Evolutionary conservation across 352 stramenopile genomes (phyloP).

Genomic region (Pythium oligandrum): DNA sequence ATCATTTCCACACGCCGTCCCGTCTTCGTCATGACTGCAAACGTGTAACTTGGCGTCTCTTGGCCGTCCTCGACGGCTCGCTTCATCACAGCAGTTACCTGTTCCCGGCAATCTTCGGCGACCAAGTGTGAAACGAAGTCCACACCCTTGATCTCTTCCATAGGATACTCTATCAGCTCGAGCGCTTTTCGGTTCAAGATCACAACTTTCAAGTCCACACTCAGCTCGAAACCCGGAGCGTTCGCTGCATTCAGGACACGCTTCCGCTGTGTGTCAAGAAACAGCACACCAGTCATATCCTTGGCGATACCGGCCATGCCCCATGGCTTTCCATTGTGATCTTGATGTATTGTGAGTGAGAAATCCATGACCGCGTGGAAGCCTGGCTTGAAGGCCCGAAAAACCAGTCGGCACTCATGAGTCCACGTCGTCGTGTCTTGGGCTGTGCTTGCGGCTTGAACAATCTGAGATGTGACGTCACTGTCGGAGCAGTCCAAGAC

Average conservation of each 20-base stretch:
- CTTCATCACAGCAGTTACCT: constrained; percentile 15
- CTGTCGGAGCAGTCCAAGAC: constrained; percentile 36
- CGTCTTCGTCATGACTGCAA: constrained; percentile 31
- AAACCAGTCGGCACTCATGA: no score
- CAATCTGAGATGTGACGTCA: constrained; percentile 24
- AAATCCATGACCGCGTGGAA: constrained; percentile 18
- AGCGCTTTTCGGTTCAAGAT: constrained; percentile 92
- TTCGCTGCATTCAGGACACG: constrained; percentile 88
- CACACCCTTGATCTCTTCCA: constrained; percentile 82
- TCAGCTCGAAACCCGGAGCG: constrained; percentile 87
- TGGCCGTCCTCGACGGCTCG: constrained; percentile 22
- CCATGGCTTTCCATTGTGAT: constrained; percentile 30
- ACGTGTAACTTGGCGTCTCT: constrained; percentile 58
- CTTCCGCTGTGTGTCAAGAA: constrained; percentile 84
- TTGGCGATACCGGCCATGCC: constrained; percentile 77
- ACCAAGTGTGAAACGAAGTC: constrained; percentile 91
- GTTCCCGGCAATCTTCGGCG: constrained; percentile 50
- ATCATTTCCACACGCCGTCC: constrained; percentile 38
- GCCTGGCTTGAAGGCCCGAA: constrained; percentile 19
- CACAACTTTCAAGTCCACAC: constrained; percentile 75
- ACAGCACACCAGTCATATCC: constrained; percentile 75
- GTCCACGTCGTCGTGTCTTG: constrained; percentile 30
- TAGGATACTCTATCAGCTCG: constrained; percentile 88
- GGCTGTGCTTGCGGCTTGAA: constrained; percentile 22
- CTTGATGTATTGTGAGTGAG: constrained; percentile 13